A percentile compares a stretch with the other conserved stretches of the same genome.
Conservation (phyloP, 208 protist genomes). For the Trypanosoma platydactyli region DNA sequence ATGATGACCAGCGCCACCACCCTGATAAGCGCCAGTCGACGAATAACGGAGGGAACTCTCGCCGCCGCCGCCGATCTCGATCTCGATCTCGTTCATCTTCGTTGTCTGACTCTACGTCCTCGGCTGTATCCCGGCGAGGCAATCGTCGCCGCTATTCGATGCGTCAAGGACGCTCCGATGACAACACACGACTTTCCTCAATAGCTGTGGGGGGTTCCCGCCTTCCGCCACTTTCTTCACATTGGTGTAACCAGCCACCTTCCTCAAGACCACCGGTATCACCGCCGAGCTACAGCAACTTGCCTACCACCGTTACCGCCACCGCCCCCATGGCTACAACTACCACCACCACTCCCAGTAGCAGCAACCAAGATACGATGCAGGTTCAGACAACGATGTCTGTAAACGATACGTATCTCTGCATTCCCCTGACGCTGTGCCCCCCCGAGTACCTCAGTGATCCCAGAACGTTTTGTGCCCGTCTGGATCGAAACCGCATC, state of each 20-base stretch:
- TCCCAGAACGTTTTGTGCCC: constrained; percentile 59
- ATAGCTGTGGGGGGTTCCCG: constrained; percentile 9
- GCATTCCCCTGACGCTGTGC: constrained; percentile 62
- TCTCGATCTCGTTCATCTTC: constrained; percentile 19
- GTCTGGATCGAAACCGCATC: constrained; percentile 42
- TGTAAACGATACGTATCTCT: constrained; percentile 39
- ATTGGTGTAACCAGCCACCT: background rate
- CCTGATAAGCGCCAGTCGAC: background rate
- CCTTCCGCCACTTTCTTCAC: constrained; percentile 15
- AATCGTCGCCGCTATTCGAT: background rate
- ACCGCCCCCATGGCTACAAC: background rate
- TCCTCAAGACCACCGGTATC: background rate
- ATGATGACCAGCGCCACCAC: background rate
- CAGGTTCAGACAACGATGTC: background rate
- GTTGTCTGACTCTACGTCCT: constrained; percentile 7
- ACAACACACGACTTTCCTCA: constrained; percentile 6
- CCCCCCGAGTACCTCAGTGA: constrained; percentile 54
- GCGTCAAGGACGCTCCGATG: background rate
- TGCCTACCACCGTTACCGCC: background rate
- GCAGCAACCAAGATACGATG: background rate
- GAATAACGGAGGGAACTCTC: background rate
- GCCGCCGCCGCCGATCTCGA: constrained; percentile 14
- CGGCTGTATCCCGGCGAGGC: background rate
- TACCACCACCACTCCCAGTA: background rate
- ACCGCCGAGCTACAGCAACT: background rate